phyloP scores from a whole-genome alignment of 768 basidiomycete species.

The Austroboletus eburneus region DNA sequence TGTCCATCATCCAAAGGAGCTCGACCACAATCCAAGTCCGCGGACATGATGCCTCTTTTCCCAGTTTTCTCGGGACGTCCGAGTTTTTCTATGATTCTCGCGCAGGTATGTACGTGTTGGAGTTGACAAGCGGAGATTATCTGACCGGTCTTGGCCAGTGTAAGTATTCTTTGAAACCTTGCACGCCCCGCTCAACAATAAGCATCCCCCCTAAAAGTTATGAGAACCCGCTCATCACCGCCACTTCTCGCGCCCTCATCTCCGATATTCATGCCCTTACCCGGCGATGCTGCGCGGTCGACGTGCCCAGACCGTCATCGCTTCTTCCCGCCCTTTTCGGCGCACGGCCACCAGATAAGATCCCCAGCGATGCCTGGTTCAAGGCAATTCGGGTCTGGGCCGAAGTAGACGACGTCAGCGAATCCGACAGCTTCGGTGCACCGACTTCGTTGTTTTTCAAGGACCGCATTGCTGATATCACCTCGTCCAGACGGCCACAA shows the following conservation, averaged over 20 bases:
- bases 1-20: conserved; percentile 40
- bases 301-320: conserved; percentile 65
- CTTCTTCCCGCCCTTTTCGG: conserved; percentile 56
- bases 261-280: conserved; percentile 66
- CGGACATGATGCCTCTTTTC: conserved; percentile 44
- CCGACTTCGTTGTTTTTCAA: conserved; percentile 1
- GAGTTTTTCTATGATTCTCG: conserved; percentile 67
- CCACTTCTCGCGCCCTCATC: conserved; percentile 68
- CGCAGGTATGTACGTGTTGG: conserved; percentile 48
- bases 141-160: conserved; percentile 17
- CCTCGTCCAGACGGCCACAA: conserved; percentile 67
- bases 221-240: conserved; percentile 76
- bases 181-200: neutral
- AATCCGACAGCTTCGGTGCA: conserved; percentile 76
- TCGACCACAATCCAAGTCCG: conserved; percentile 66
- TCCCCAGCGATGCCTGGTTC: conserved; percentile 46
- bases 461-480: neutral
- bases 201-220: conserved; percentile 42
- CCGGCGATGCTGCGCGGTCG: conserved; percentile 53
- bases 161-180: conserved; percentile 15
- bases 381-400: conserved; percentile 68
- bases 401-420: conserved; percentile 69
- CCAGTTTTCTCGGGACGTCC: conserved; percentile 47
- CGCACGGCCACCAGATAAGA: conserved; percentile 18
- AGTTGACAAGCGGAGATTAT: conserved; percentile 1